phyloP scores from a whole-genome alignment of 352 stramenopile genomes.

The Pythium dissotocum region DNA sequence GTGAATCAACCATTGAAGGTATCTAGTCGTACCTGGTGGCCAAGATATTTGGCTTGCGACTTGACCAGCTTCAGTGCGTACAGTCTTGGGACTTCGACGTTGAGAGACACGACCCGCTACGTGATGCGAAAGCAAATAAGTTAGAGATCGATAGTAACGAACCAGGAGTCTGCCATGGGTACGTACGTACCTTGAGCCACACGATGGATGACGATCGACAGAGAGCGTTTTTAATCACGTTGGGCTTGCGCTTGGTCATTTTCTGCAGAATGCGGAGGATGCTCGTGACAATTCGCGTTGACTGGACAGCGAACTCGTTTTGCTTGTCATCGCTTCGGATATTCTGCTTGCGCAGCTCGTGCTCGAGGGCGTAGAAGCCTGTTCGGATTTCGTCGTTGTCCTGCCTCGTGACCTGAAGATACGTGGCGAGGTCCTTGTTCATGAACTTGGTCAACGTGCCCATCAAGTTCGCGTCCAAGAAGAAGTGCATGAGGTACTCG shows the following conservation, averaged over 20 bases:
- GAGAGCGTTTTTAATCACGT: constrained; percentile 81
- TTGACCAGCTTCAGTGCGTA: constrained; percentile 87
- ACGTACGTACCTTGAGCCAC: constrained; percentile 62
- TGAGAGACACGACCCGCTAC: constrained; percentile 70
- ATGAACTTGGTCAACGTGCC: constrained; percentile 83
- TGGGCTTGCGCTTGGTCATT: constrained; percentile 83
- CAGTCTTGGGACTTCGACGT: constrained; percentile 59
- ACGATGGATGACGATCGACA: constrained; percentile 77
- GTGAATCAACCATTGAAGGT: no score
- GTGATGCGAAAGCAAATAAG: constrained; percentile 3
- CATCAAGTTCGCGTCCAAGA: constrained; percentile 72
- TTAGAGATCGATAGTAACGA: neutral
- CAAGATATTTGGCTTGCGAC: constrained; percentile 82
- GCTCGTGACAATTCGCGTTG: constrained; percentile 71
- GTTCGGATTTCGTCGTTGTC: constrained; percentile 48
- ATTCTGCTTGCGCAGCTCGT: constrained; percentile 57
- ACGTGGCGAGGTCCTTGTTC: constrained; percentile 83
- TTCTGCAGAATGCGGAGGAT: constrained; percentile 82
- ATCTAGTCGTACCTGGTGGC: constrained; percentile 52
- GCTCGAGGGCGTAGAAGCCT: constrained; percentile 63
- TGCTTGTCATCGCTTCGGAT: constrained; percentile 69
- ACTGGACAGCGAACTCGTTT: constrained; percentile 68
- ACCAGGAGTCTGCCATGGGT: no score
- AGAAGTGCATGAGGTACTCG: constrained; percentile 83
- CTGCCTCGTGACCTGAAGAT: constrained; percentile 70